Evolutionary conservation across 768 basidiomycete species (phyloP), one percentile per base, ranked within the genome.

Genomic region (Wakefieldia striispora): DNA sequence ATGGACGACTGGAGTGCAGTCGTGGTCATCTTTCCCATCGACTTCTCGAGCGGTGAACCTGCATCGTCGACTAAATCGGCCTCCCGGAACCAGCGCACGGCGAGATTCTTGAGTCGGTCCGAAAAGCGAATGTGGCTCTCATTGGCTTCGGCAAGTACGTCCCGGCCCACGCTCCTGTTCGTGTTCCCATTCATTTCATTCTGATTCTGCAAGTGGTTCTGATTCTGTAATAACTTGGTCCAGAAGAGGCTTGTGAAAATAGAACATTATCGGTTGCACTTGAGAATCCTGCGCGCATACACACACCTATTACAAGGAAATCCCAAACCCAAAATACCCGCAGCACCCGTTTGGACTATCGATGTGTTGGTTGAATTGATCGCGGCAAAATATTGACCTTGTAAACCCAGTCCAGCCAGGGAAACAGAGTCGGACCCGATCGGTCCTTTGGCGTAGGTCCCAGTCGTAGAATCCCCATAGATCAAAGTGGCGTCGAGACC

Each of bases 261-360:
- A 13, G 4, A 16, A 27, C 14, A 33, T 33, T 33, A 33, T 2
- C 33, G 16, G 5, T 16, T 1, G 33, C 33, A 13, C 6, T 33
- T 33, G 33, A 16, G 33, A 33, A 33, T 16, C 33, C 5, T 8
- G 14, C 14, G 29, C 33, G 8, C 29, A 33, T 33, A 54, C 70
- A 13, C 70, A 13, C 21, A 85, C 86, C 86, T 88, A 53, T 84
- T 84, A 13, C 79, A 62, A 3, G 88, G 86, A 54, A 90, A 90
- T 0, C 89, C 88, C 10, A 89, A 71, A 0, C 88, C 88, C 48
- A 90, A 75, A 36, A 90, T 87, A 3, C 87, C 88, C 14, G 78
- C 75, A 16, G 79, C 73, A 1, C 79, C 79, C 1, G 76, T 79
- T 35, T 78, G 72, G 33, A 75, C 57, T 8, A 88, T 73, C 19